phyloP scores from a whole-genome alignment of 495 filamentous ascomycete species.

The Parathielavia hyrcaniae region DNA sequence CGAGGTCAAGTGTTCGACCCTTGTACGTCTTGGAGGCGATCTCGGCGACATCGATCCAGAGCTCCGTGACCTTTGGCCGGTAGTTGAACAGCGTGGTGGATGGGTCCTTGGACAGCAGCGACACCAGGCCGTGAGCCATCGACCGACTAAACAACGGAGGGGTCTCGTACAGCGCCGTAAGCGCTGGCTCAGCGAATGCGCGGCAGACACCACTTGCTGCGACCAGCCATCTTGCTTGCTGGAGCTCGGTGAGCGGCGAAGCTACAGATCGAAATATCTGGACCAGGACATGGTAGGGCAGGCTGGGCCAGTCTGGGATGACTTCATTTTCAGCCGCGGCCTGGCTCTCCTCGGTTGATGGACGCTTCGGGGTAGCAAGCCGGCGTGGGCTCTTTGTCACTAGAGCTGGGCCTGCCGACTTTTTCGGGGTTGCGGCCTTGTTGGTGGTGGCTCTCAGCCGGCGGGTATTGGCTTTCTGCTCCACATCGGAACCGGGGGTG shows the following conservation, averaged over 20 bases:
- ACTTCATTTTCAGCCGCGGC: constrained; percentile 14
- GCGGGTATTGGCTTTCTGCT: constrained; percentile 2
- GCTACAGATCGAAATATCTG: constrained; percentile 63
- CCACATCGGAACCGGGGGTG: constrained; percentile 9
- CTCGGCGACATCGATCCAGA: constrained; percentile 57
- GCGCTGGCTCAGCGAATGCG: constrained; percentile 63
- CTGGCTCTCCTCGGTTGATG: background rate
- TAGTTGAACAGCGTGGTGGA: constrained; percentile 47
- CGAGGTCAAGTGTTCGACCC: constrained; percentile 40
- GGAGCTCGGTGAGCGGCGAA: constrained; percentile 51
- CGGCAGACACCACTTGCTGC: constrained; percentile 55
- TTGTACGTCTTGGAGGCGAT: constrained; percentile 29
- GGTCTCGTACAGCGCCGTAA: constrained; percentile 64
- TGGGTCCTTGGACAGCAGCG: constrained; percentile 36
- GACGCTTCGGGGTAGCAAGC: background rate
- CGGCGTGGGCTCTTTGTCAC: background rate
- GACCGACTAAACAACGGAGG: constrained; percentile 52
- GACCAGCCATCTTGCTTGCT: constrained; percentile 55
- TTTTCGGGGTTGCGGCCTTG: background rate
- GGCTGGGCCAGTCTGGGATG: constrained; percentile 59
- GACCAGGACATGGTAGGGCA: constrained; percentile 67
- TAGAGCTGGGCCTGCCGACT: background rate
- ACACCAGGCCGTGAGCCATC: constrained; percentile 40
- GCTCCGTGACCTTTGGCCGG: constrained; percentile 58
- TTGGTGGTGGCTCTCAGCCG: background rate